Evolutionary conservation across 2,329 filamentous ascomycete genomes (phyloP), one percentile per base, ranked within the genome.

Genomic region (Calonectria pauciramosa): DNA sequence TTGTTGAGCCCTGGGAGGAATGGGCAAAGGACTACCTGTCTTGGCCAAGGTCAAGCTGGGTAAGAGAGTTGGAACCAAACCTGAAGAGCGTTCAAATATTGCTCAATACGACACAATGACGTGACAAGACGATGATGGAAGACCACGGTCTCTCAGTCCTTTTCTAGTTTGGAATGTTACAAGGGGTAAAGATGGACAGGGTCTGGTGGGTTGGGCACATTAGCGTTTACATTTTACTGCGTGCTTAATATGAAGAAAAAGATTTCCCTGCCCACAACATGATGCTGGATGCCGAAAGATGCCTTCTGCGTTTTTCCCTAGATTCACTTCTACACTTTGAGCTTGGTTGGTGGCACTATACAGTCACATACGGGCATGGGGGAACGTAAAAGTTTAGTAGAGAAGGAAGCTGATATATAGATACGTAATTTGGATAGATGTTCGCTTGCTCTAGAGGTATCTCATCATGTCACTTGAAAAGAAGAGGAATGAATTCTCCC

Each of bases 391-490:
- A 23, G 4, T 9, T 13, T 47, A 47, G 20, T 23, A 41, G 56
- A 60, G 13, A 41, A 34, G 30, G 28, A 56, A 32, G 56, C 26
- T n/a, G 26, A 52, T 20, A 34, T 70, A 72, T 23, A 71, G 70
- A 69, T 76, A 77, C 73, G 64, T 72, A 71, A 64, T 74, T 78
- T 73, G 60, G 63, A 73, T 77, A 75, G 68, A 78, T 68, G 72
- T 77, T 73, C 74, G 78, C 78, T 78, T 79, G 78, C 77, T 80
- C 78, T 80, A 79, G 73, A 80, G 79, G 77, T 80, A 80, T 79
- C 78, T 78, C 72, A 72, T 63, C 34, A 41, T 72, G 74, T 70
- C 30, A 59, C 30, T 49, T 59, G 73, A 78, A 26, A 77, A 70
- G 71, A 73, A 71, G 74, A 67, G 68, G 78, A 63, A 63, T 70